These are phyloP conservation scores for Petasospora rhodanensis DNA, from an alignment of 1,139 yeast genomes.

Conservation along the genomic window DNA sequence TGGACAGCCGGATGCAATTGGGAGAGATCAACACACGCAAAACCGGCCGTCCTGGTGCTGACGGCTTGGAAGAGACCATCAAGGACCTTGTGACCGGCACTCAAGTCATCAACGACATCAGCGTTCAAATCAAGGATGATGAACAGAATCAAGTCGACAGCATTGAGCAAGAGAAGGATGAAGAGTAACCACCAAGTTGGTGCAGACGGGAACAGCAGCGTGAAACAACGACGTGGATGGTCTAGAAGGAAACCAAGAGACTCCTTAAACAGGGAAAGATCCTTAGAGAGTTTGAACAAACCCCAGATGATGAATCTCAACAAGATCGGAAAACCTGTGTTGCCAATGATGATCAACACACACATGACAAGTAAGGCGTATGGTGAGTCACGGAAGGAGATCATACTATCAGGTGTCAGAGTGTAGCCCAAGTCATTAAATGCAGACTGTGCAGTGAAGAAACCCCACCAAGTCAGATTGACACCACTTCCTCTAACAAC, in stretches of 20 bases:
- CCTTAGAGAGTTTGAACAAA: conserved; percentile 61
- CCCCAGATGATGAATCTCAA: conserved; percentile 80
- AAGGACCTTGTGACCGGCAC: conserved; percentile 64
- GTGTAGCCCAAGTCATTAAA: conserved; percentile 86
- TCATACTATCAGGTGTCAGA: conserved; percentile 75
- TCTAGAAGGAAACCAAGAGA: conserved; percentile 83
- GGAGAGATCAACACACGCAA: conserved; percentile 64
- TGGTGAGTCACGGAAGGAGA: conserved; percentile 54
- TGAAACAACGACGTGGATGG: conserved; percentile 96
- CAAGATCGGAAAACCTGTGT: conserved; percentile 87
- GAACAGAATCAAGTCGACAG: conserved; percentile 73
- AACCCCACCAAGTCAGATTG: conserved; percentile 87
- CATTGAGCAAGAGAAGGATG: conserved; percentile 67
- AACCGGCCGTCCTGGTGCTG: conserved; percentile 93
- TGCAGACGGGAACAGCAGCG: conserved; percentile 81
- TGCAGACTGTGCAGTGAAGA: conserved; percentile 71
- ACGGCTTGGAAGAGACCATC: conserved; percentile 90
- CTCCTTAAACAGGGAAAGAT: conserved; percentile 62
- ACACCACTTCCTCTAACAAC: conserved; percentile 51
- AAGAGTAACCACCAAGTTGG: conserved; percentile 95
- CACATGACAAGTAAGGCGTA: conserved; percentile 60
- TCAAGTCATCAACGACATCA: conserved; percentile 41
- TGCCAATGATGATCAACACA: conserved; percentile 80
- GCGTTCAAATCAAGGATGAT: conserved; percentile 69
- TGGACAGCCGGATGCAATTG: conserved; percentile 84